A percentile compares a stretch with the other conserved stretches of the same genome.
phyloP scores from a whole-genome alignment of 768 basidiomycete species.

The Albatrellus ellisii region DNA sequence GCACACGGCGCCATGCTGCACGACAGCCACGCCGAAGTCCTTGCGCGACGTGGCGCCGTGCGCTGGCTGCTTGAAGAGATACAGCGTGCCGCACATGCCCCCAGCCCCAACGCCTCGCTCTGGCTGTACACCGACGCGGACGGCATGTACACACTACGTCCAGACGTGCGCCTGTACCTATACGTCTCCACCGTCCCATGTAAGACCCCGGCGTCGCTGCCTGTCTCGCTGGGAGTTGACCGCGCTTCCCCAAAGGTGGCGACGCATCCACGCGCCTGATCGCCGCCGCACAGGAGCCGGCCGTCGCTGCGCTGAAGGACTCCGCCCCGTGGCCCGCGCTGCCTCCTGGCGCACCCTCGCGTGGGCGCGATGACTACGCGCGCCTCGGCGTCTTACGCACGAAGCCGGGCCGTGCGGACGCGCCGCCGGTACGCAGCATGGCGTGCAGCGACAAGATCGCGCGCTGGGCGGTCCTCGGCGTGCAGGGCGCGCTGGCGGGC shows the following conservation, averaged over 20 bases:
- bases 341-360: slow-evolving; percentile 29
- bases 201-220: slow-evolving; percentile 15
- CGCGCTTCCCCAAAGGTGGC: slow-evolving; percentile 47
- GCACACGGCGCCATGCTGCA: slow-evolving; percentile 66
- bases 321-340: slow-evolving; percentile 22
- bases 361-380: slow-evolving; percentile 75
- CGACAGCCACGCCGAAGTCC: slow-evolving; percentile 85
- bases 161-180: slow-evolving; percentile 40
- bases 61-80: slow-evolving; percentile 76
- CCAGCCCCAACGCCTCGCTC: slow-evolving; percentile 22
- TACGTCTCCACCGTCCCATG: slow-evolving; percentile 71
- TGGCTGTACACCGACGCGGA: slow-evolving; percentile 32
- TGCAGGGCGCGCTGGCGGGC: slow-evolving; percentile 73
- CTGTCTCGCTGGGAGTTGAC: not conserved
- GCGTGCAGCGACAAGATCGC: slow-evolving; percentile 96
- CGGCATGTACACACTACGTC: slow-evolving; percentile 32
- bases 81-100: slow-evolving; percentile 20
- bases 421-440: slow-evolving; percentile 71
- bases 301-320: slow-evolving; percentile 60
- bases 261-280: slow-evolving; percentile 79
- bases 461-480: slow-evolving; percentile 68
- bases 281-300: slow-evolving; percentile 58
- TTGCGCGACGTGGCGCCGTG: slow-evolving; percentile 70
- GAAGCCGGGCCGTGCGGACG: slow-evolving; percentile 89
- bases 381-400: slow-evolving; percentile 73